Base-by-base conservation (phyloP, 2,329 filamentous ascomycete genomes). In the Sporothrix protearum region DNA sequence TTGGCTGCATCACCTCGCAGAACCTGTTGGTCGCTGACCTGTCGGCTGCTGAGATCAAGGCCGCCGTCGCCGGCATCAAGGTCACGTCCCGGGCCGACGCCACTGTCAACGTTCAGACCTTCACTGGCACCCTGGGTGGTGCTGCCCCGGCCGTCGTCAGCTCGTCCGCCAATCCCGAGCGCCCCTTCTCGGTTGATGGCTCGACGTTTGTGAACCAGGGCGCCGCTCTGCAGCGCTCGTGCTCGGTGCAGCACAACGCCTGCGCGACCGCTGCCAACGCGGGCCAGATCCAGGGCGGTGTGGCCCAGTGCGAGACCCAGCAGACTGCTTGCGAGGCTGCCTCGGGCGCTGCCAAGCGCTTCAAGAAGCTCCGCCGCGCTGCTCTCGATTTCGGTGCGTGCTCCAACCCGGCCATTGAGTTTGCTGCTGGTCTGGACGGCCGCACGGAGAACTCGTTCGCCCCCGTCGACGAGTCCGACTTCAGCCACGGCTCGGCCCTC, bases 1-100 rank as follows among this genome's bases (percentile, higher is more conserved):
- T 77, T 2, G 87, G 87, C 57, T 89, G 87, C 80, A 89, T 89
- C 77, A 85, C 86, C 78, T 83, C 82, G 30, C 79, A 84, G 77
- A 83, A 84, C 73, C 83, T 88, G 30, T 81, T 88, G 51, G 85
- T 88, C 16, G 80, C 85, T 42, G 87, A 88, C 64, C 85, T 85
- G 28, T 82, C 82, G 19, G 82, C 82, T 49, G 85, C 80, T 4
- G 86, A 89, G 79, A 87, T 89, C 75, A 75, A 80, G 22, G 81
- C 82, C 19, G 86, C 85, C 25, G 84, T 86, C 63, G 81, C 80
- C 28, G 80, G 72, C 64, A 73, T 72, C 33, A 64, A 57, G 14
- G 67, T 73, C n/a, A 66, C 76, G 39, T 9, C 47, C 70, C 22
- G 53, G 14, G 71, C 76, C 8, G 74, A 73, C 7, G 72, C 75